Base-by-base conservation (phyloP, 257 asterid genomes). In the Solanum virginianum region DNA sequence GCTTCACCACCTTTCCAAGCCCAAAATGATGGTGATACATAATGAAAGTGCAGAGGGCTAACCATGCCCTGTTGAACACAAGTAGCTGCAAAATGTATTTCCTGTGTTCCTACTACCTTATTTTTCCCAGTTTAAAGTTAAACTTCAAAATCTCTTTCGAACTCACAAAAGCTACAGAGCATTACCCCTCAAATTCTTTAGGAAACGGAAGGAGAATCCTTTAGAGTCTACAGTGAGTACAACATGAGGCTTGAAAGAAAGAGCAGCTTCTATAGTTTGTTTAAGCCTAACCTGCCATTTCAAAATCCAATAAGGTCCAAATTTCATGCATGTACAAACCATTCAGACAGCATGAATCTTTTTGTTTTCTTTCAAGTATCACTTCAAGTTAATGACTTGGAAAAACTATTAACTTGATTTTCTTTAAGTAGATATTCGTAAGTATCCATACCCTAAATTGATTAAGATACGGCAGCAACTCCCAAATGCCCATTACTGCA, bases 11-110 rank as follows among this genome's bases (percentile, higher is more conserved):
- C 99, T 91, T 86, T 94, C 99, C 99, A 97, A 59, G 98, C 98
- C 99, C 99, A 97, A 90, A 95, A 97, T 74, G 99, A 97, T 8
- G 99, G 98, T 45, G 99, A 95, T 29, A 97, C 98, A 70, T 95
- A 97, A 89, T 97, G 98, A 89, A 95, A 97, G 88, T 93, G 98
- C 57, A 55, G 91, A 51, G 98, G 96, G 86, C 90, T 72, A 85
- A 83, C 82, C 72, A 87, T 56, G 56, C 91, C 90, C 70, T 89
- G 88, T 80, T 88, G 87, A 84, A 88, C 87, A 84, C 87, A 93
- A 84, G 88, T 88, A 91, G 90, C 98, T 96, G 97, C 93, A 94
- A 89, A 91, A 93, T 86, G 88, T 87, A 90, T 89, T 89, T 87
- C 80, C 89, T 84, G 80, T 47, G 84, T 88, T 90, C 89, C 90